Evolutionary conservation across 2,329 filamentous ascomycete species (phyloP), one percentile per base, ranked within the genome.

Genomic region (Cladophialophora immunda): DNA sequence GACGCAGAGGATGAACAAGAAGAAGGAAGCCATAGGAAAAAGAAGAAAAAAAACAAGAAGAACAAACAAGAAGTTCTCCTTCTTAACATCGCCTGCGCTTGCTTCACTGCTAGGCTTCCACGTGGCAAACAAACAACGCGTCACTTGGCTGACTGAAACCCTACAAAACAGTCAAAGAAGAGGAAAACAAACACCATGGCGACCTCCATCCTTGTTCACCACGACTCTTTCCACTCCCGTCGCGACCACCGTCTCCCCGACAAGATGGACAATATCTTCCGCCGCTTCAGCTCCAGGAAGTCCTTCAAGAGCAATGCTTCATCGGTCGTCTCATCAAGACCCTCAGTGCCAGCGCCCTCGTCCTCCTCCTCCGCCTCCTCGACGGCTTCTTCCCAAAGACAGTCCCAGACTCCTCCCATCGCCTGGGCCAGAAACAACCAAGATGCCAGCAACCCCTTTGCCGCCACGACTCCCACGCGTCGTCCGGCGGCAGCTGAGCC

Each of bases 251-350:
- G n/a, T 19, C 52, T 52, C 34, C 61, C 59, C 34, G 53, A 54
- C 34, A 57, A 54, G 19, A 55, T 52, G 38, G 53, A 52, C 34
- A 59, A 60, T 47, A 52, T 72, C 17, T 56, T 72, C 19, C 66
- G 69, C 22, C 57, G 56, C 30, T 54, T 71, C 19, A 65, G 50
- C 30, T 66, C 68, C 15, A 71, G 58, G 56, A 60, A 59, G 54
- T 62, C 65, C 1, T 55, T 32, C 13, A 69, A 41, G 52, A 58
- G 29, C 8, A 50, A 25, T 25, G 3, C 4, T 54, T 47, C 38
- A 34, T 27, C 34, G 4, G 9, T 6, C 13, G n/a, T 45, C 3
- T 45, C 4, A 19, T 19, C 38, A 13, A 19, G 38, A 45, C 36
- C 27, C 7, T 17, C n/a, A 25, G 25, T 22, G 15, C 58, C 45